These are phyloP conservation scores for Fusarium nodosum DNA, from an alignment of 2,329 filamentous ascomycete species.

Conservation along the genomic window DNA sequence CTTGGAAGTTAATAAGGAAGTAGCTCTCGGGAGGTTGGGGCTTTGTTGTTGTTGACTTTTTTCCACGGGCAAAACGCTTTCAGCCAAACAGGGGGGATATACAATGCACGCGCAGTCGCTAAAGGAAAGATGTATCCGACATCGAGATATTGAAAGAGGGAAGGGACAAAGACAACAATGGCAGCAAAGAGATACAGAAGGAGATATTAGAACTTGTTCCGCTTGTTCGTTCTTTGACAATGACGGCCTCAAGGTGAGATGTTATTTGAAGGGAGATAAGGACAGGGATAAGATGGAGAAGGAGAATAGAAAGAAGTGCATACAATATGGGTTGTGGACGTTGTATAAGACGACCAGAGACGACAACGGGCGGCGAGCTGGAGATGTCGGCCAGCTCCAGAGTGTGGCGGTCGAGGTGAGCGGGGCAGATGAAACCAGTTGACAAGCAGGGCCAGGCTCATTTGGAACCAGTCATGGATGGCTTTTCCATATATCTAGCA, in stretches of 20 bases:
- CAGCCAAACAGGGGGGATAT: conserved; percentile 15
- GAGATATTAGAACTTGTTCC: conserved; percentile 3
- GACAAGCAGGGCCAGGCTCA: conserved; percentile 60
- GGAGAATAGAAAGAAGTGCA: conserved; percentile 37
- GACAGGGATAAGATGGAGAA: neutral
- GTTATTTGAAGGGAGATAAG: neutral
- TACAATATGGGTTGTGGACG: conserved; percentile 45
- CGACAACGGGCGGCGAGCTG: conserved; percentile 54
- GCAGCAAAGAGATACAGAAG: neutral
- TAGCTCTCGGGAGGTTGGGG: conserved; percentile 33
- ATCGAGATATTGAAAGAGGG: neutral
- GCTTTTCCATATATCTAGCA: conserved; percentile 52
- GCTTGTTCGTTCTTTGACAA: neutral
- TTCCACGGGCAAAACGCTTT: conserved; percentile 19
- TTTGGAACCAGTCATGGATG: conserved; percentile 59
- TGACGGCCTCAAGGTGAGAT: conserved; percentile 4
- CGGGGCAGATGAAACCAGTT: conserved; percentile 60
- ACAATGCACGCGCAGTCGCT: neutral
- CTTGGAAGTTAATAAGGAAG: conserved; percentile 14
- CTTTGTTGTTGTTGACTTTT: conserved; percentile 38
- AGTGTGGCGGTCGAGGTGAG: conserved; percentile 56
- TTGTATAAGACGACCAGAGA: conserved; percentile 44
- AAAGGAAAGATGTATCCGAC: neutral
- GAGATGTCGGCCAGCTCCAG: conserved; percentile 63
- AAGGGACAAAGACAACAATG: neutral